A percentile compares a stretch with the other conserved stretches of the same genome.
These are phyloP conservation scores for Corynascus novoguineensis DNA, from an alignment of 495 filamentous ascomycete species.

Conservation along the genomic window DNA sequence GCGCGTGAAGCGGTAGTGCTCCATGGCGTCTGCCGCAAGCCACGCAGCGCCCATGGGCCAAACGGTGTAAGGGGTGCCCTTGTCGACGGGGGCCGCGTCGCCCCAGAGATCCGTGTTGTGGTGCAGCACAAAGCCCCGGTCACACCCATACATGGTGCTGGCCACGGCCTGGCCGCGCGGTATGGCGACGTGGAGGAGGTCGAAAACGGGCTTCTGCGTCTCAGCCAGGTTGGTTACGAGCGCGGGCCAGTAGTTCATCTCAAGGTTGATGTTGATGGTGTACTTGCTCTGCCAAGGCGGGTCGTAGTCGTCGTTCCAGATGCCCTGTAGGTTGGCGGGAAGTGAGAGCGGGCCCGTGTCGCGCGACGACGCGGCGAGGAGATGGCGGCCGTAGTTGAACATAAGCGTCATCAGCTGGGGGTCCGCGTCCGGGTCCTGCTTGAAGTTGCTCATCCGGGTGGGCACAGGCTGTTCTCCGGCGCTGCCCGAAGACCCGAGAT, in stretches of 20 bases:
- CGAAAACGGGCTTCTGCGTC: slow-evolving; percentile 33
- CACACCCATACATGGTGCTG: slow-evolving; percentile 45
- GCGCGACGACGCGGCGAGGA: not conserved
- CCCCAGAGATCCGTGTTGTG: slow-evolving; percentile 50
- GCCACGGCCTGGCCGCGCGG: slow-evolving; percentile 38
- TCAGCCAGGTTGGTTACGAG: slow-evolving; percentile 41
- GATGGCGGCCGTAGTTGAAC: slow-evolving; percentile 2
- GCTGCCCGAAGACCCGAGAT: not conserved
- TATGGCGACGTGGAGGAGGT: slow-evolving; percentile 39
- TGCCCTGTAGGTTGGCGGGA: slow-evolving; percentile 54
- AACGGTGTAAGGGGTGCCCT: slow-evolving; percentile 41
- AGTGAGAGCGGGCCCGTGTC: slow-evolving; percentile 24
- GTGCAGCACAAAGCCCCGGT: slow-evolving; percentile 42
- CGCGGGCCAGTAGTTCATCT: slow-evolving; percentile 59
- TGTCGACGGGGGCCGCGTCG: slow-evolving; percentile 43
- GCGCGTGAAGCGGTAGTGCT: slow-evolving; percentile 41
- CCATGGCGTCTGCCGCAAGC: slow-evolving; percentile 44
- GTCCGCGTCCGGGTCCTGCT: not conserved
- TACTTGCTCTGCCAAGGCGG: slow-evolving; percentile 52
- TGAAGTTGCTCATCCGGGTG: not conserved
- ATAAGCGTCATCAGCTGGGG: slow-evolving; percentile 3
- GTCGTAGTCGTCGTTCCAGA: slow-evolving; percentile 50
- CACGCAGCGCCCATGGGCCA: slow-evolving; percentile 48
- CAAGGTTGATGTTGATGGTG: slow-evolving; percentile 54
- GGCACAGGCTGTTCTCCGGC: not conserved